Evolutionary conservation across 768 basidiomycete species (phyloP).

Genomic region (Cantharellus anzutake): DNA sequence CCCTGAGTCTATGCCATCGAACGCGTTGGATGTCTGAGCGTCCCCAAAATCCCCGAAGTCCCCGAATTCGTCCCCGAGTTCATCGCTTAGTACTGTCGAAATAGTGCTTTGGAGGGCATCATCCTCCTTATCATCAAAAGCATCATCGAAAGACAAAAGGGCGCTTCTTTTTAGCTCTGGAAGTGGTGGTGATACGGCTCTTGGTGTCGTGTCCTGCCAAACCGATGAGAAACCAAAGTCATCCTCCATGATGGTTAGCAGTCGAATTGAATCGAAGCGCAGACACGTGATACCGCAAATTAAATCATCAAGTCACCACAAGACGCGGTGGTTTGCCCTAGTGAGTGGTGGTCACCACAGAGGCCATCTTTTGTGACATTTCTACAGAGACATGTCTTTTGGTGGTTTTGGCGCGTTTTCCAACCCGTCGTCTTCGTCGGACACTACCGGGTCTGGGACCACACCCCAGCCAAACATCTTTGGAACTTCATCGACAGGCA

Average conservation of each 20-base stretch:
- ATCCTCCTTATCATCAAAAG: constrained; percentile 22
- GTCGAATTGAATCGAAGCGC: too few relatives aligned
- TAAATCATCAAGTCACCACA: too few relatives aligned
- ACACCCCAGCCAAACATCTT: not conserved
- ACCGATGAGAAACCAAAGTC: constrained; percentile 53
- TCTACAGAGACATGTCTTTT: constrained; percentile 4
- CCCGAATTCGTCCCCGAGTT: constrained; percentile 38
- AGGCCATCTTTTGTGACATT: too few relatives aligned
- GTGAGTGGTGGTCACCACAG: too few relatives aligned
- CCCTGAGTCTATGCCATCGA: constrained; percentile 9
- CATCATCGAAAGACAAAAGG: constrained; percentile 39
- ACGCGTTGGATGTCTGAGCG: constrained; percentile 18
- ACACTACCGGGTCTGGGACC: not conserved
- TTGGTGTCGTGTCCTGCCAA: constrained; percentile 32
- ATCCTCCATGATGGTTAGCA: constrained; percentile 25
- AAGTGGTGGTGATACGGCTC: not conserved
- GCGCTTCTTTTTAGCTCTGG: not conserved
- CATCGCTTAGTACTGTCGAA: not conserved
- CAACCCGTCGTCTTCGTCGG: not conserved
- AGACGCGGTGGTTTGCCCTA: too few relatives aligned
- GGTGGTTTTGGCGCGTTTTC: constrained; percentile 1
- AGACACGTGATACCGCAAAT: too few relatives aligned
- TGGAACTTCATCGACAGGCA: not conserved
- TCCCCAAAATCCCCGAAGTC: constrained; percentile 52
- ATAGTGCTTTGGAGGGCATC: not conserved